Conservation (phyloP, 2,329 filamentous ascomycete genomes). For the Talaromyces sp. region DNA sequence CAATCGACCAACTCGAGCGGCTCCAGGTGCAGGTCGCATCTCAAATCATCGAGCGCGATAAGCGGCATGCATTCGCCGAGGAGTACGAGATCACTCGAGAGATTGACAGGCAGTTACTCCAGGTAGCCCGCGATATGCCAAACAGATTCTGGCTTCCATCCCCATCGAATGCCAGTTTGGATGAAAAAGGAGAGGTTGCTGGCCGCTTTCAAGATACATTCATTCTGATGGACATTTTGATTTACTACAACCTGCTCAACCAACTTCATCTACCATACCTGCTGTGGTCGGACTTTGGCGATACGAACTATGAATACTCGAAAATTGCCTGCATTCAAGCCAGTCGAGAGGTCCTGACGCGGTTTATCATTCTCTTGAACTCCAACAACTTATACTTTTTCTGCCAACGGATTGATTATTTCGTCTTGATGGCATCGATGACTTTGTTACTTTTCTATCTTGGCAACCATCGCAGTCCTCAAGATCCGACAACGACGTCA, state of each 20-base stretch:
- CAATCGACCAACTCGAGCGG: slow-evolving; percentile 46
- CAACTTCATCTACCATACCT: slow-evolving; percentile 10
- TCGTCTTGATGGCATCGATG: slow-evolving; percentile 6
- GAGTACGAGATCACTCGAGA: neutral
- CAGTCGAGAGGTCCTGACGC: slow-evolving; percentile 3
- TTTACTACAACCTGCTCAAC: slow-evolving; percentile 9
- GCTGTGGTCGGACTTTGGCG: neutral
- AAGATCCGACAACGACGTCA: neutral
- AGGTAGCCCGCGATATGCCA: neutral
- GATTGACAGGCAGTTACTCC: neutral
- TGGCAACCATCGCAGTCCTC: neutral
- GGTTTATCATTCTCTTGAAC: slow-evolving; percentile 2
- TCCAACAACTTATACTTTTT: neutral
- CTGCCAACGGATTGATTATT: slow-evolving; percentile 8
- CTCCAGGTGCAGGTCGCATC: slow-evolving; percentile 44
- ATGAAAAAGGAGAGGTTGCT: neutral
- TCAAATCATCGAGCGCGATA: slow-evolving; percentile 50
- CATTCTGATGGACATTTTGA: neutral
- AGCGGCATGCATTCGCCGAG: slow-evolving; percentile 1
- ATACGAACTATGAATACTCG: slow-evolving; percentile 4
- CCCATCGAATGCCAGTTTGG: neutral
- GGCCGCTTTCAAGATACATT: neutral
- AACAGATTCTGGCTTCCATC: slow-evolving; percentile 3
- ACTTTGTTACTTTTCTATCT: slow-evolving; percentile 8
- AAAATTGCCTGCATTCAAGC: slow-evolving; percentile 3